phyloP scores from a whole-genome alignment of 179 eudicot genomes.

The Vitellaria paradoxa region DNA sequence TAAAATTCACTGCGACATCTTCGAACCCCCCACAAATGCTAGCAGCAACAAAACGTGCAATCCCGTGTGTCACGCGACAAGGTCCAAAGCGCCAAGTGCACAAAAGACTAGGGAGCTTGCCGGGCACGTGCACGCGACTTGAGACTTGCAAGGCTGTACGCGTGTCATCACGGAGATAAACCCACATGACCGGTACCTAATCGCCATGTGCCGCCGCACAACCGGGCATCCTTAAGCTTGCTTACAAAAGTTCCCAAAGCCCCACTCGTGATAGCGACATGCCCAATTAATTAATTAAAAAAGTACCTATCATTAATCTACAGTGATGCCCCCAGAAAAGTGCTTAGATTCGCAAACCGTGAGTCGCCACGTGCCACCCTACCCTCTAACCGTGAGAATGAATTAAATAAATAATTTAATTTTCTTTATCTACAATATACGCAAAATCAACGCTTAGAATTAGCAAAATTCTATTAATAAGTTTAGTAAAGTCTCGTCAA shows the following conservation, averaged over 20 bases:
- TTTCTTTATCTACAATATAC: not conserved
- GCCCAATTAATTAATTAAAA: not conserved
- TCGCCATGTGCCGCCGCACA: conserved; percentile 33
- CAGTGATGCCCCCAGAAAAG: not conserved
- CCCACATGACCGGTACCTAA: conserved; percentile 24
- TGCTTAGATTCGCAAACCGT: conserved; percentile 1
- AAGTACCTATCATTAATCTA: too few relatives aligned
- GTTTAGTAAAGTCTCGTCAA: too few relatives aligned
- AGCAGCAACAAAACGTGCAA: conserved; percentile 27
- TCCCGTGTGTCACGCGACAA: conserved; percentile 21
- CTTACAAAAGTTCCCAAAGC: not conserved
- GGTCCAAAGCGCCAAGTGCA: conserved; percentile 10
- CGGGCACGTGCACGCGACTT: not conserved
- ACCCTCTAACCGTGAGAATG: not conserved
- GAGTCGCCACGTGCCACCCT: conserved; percentile 8
- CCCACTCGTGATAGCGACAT: conserved; percentile 11
- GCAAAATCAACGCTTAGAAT: too few relatives aligned
- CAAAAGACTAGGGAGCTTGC: not conserved
- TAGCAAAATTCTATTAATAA: too few relatives aligned
- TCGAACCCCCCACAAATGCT: too few relatives aligned
- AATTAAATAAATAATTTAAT: not conserved
- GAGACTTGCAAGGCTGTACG: not conserved
- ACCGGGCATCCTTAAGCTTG: conserved; percentile 10
- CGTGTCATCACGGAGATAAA: conserved; percentile 5
- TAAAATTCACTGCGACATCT: too few relatives aligned